Evolutionary conservation across 306 rosid species (phyloP), one percentile per base, ranked within the genome.

Genomic region (Cicer judaicum): DNA sequence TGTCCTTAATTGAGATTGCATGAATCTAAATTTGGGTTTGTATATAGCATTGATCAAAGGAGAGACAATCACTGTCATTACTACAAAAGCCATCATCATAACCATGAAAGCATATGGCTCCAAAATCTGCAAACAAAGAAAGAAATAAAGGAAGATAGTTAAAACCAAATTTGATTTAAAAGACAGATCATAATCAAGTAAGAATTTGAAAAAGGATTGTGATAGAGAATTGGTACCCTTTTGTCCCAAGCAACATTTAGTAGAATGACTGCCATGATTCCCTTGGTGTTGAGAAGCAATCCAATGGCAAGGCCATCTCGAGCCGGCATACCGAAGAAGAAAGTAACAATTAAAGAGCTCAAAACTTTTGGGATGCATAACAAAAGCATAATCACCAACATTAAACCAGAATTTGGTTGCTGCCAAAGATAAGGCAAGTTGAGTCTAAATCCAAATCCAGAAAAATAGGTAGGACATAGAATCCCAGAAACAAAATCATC

Each of bases 221-320:
- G 34, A 56, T 10, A 19, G 3, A 52, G 44, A 8, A 7, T 21
- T 57, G 24, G 4, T 13, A 2, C 86, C 66, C 0, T 16, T 73
- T 68, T 66, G 34, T 82, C 64, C 77, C 77, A 60, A 14, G 77
- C 86, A 38, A 41, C 12, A 24, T n/a, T 61, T 1, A 73, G 64
- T 18, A 82, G 48, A 13, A 82, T 7, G 5, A 78, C 10, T 3
- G 69, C 69, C 70, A 82, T 66, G 56, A 73, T 19, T 48, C 83
- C 86, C 29, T 82, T 82, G 38, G 86, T 73, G 73, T 78, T 82
- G 52, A 78, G 64, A 59, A 82, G 83, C 67, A 82, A 47, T 10
- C 83, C 83, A 36, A 78, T 62, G 68, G 56, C 80, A 6, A 70
- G 0, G 11, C 83, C 83, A 63, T 84, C 83, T 64, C 85, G 64